Base-by-base conservation (phyloP, 2,329 filamentous ascomycete genomes). In the Bisporella sp. region DNA sequence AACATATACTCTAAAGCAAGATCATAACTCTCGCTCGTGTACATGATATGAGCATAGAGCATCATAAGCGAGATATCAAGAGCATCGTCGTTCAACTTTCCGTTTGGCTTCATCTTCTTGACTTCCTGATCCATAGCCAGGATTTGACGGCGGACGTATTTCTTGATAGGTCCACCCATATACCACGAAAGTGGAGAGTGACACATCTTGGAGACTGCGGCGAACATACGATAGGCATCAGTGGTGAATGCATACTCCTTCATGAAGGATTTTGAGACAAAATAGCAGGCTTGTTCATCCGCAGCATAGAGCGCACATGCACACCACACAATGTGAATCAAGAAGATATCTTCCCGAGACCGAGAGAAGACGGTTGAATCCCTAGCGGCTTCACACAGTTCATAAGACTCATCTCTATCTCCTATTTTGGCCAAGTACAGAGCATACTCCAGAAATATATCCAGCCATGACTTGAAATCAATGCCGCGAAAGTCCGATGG, bases 91-190 rank as follows among this genome's bases (percentile, higher is more conserved):
- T 64, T 66, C 30, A 64, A 49, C 30, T 67, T 68, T 46, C 71
- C 59, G 11, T 76, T 72, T 30, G 74, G 69, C 11, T 75, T 70
- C 11, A 77, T 73, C 2, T 69, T 73, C 42, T 85, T 72, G 3
- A 87, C 73, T 4, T 73, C 71, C 55, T 79, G 85, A 67, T 99
- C 93, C 72, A 95, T 87, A 4, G 83, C 82, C 67, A 95, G 95
- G 69, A 99, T 88, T 68, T 95, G 89, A 4, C 93, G 84, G 51
- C 96, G 75, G 61, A 97, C 83, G 64, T 88, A 95, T 66, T 97
- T 97, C 67, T 96, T 90, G 21, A 85, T 84, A 0, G 89, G 84
- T 0, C 88, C 87, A 3, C 85, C 85, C 47, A 85, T 85, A 67
- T 92, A 96, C 74, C 85, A 88, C 31, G 82, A 78, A 37, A 81